Evolutionary conservation across 2,329 filamentous ascomycete genomes (phyloP), one percentile per base, ranked within the genome.

Genomic region (Nothophaeocryptopus gaeumannii): DNA sequence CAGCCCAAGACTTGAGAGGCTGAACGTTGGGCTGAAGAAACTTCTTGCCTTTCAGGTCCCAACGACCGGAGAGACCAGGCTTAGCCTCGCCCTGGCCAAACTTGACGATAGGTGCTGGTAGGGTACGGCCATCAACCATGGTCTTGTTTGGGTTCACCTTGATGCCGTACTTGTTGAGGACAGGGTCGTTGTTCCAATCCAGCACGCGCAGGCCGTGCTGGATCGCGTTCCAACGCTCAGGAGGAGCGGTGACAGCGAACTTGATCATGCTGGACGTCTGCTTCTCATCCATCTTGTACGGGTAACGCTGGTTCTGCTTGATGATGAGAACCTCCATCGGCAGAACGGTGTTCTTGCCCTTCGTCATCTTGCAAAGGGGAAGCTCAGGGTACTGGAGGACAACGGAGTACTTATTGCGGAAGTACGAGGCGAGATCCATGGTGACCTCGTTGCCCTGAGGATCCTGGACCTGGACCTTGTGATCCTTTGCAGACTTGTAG

Each of bases 231-330:
- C 82, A 80, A n/a, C 93, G 87, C 29, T 83, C 67, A 0, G 68
- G 66, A 0, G 93, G 93, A 1, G 85, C 79, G 5, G 86, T 89
- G 4, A 96, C 92, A 0, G 92, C 91, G 62, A 92, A 89, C 68
- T 87, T 92, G 74, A 99, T 96, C 93, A 99, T 99, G 5, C 79
- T 72, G 0, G 85, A 74, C 0, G 92, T 96, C 72, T 95, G 77
- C 0, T 64, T 62, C 47, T 83, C 80, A 43, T 76, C 77, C 39
- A 84, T 66, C 68, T 84, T 85, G 64, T 70, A 77, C 2, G 71
- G 72, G 60, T 81, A 84, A 2, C 78, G 76, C 65, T 84, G 79
- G 32, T 82, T 78, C 3, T 70, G 64, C 36, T 75, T 68, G 52
- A 84, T 72, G 10, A 65, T 68, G 33, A 82, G 68, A 29, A 79